Conservation (phyloP, 257 asterid genomes). For the Solanum medicagineum region DNA sequence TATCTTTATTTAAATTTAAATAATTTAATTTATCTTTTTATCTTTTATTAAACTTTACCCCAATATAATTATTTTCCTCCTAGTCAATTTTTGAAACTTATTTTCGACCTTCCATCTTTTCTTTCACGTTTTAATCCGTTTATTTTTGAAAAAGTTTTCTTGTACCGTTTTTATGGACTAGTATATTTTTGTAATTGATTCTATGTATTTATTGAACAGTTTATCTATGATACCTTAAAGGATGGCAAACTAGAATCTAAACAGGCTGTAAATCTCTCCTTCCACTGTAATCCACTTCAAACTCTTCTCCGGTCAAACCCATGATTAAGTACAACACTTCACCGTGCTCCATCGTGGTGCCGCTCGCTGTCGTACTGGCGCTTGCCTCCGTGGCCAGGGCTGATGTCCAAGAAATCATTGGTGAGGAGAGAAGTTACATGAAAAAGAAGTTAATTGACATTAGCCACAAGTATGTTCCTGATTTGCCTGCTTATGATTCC, state of each 20-base stretch:
- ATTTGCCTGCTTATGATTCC: background rate
- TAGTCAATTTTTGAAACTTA: too few relatives aligned
- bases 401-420: background rate
- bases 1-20: too few relatives aligned
- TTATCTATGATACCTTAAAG: too few relatives aligned
- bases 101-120: too few relatives aligned
- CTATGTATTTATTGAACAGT: too few relatives aligned
- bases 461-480: background rate
- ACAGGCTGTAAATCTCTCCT: background rate
- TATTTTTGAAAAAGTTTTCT: too few relatives aligned
- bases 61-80: too few relatives aligned
- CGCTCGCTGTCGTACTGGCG: background rate
- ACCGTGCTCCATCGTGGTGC: background rate
- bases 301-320: background rate
- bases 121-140: too few relatives aligned
- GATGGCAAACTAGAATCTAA: background rate
- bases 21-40: too few relatives aligned
- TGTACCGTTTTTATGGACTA: too few relatives aligned
- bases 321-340: background rate
- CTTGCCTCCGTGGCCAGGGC: background rate
- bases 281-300: background rate
- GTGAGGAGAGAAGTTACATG: background rate
- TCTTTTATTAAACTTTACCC: too few relatives aligned
- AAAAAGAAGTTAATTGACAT: background rate
- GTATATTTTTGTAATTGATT: too few relatives aligned